Conservation (phyloP, 164 flowering plant genomes). For the Stephania japonica region DNA sequence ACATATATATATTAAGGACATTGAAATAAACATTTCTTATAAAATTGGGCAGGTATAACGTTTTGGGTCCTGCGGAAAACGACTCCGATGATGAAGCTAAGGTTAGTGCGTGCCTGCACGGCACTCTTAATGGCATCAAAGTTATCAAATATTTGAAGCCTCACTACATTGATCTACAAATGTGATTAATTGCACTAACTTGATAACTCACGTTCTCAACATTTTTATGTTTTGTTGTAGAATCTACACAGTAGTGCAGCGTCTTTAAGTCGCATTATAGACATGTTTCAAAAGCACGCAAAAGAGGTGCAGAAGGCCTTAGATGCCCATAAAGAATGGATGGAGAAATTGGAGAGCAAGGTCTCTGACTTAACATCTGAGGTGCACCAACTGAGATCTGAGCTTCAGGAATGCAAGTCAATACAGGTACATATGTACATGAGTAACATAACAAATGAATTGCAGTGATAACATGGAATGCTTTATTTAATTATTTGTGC, state of each 20-base stretch:
- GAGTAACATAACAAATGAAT: too few species aligned
- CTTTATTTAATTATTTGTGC: too few species aligned
- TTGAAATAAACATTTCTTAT: too few species aligned
- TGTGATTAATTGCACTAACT: not conserved
- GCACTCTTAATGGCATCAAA: too few species aligned
- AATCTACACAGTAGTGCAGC: not conserved
- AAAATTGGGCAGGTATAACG: slow-evolving; percentile 49
- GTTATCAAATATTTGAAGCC: not conserved
- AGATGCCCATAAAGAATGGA: not conserved
- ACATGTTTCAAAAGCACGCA: not conserved
- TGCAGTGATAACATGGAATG: too few species aligned
- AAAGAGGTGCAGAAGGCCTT: slow-evolving; percentile 1
- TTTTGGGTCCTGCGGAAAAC: slow-evolving; percentile 72
- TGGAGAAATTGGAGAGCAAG: not conserved
- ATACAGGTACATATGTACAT: not conserved
- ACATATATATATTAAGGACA: too few species aligned
- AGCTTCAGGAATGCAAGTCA: not conserved
- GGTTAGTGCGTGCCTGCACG: not conserved
- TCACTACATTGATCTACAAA: not conserved
- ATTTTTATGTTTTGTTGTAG: not conserved
- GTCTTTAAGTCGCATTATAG: not conserved
- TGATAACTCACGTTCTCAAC: not conserved
- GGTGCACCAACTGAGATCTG: not conserved
- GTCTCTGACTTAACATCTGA: not conserved
- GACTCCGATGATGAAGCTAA: slow-evolving; percentile 59